Evolutionary conservation across 331 rosid genomes (phyloP).

Genomic region (Quercus phellos): DNA sequence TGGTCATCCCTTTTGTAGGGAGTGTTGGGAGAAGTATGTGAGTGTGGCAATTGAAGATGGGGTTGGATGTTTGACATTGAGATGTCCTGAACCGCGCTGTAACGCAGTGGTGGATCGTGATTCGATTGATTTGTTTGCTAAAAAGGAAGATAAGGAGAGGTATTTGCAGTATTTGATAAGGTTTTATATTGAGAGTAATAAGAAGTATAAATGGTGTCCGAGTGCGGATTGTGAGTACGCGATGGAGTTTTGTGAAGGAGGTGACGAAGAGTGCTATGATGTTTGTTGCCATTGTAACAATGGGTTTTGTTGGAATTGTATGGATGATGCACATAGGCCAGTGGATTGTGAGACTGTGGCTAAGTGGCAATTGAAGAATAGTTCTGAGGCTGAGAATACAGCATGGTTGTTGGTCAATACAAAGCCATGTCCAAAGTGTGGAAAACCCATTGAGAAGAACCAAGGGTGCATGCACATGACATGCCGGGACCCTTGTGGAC

Average conservation of each 20-base stretch:
- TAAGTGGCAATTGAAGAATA: constrained; percentile 67
- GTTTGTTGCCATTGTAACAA: constrained; percentile 78
- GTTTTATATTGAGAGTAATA: constrained; percentile 81
- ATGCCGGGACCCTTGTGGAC: constrained; percentile 61
- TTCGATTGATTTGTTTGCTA: constrained; percentile 51
- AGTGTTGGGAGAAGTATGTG: constrained; percentile 29
- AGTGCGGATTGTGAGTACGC: constrained; percentile 86
- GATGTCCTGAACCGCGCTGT: constrained; percentile 89
- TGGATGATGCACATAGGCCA: constrained; percentile 81
- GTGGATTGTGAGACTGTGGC: constrained; percentile 63
- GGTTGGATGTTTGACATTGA: constrained; percentile 82
- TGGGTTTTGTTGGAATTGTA: constrained; percentile 92
- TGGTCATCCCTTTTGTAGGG: background rate
- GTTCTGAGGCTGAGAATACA: constrained; percentile 73
- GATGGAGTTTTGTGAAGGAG: constrained; percentile 62
- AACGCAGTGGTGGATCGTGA: constrained; percentile 70
- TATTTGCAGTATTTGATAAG: constrained; percentile 71
- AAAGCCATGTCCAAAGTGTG: constrained; percentile 73
- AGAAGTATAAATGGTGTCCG: constrained; percentile 94
- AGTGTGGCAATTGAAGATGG: constrained; percentile 76
- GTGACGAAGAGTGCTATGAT: constrained; percentile 70
- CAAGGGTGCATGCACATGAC: constrained; percentile 85
- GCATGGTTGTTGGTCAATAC: constrained; percentile 62
- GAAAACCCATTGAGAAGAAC: constrained; percentile 62
- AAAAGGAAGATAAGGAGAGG: constrained; percentile 51